These are phyloP conservation scores for Colletotrichum sidae DNA, from an alignment of 2,329 filamentous ascomycete species.

Conservation along the genomic window DNA sequence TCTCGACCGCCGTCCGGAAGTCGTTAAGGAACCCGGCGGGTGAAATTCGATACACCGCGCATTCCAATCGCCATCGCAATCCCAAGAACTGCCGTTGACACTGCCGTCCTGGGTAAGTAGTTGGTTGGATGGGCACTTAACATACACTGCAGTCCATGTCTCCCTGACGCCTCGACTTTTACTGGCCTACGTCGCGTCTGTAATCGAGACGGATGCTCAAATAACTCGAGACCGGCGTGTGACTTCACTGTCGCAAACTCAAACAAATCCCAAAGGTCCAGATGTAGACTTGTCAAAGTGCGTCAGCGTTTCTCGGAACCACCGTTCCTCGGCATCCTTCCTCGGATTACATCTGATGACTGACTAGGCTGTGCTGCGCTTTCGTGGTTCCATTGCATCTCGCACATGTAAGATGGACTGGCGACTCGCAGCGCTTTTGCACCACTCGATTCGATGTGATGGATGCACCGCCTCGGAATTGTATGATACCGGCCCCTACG, in stretches of 20 bases:
- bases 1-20: not conserved
- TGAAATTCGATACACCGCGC: not conserved
- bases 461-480: conserved; percentile 30
- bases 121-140: conserved; percentile 3
- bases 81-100: too few species aligned
- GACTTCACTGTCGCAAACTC: conserved; percentile 15
- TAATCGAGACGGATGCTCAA: not conserved
- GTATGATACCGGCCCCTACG: conserved; percentile 17
- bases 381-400: not conserved
- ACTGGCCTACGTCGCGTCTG: conserved; percentile 14
- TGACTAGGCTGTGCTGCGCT: not conserved
- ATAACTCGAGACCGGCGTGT: conserved; percentile 1
- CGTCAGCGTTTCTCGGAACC: not conserved
- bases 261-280: not conserved
- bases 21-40: not conserved
- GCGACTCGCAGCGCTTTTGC: not conserved
- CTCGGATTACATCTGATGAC: not conserved
- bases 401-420: not conserved
- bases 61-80: conserved; percentile 1
- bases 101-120: not conserved
- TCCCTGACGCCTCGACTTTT: conserved; percentile 4
- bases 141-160: conserved; percentile 32
- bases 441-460: not conserved
- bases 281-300: not conserved
- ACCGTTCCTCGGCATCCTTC: not conserved